Evolutionary conservation across 2,329 filamentous ascomycete species (phyloP), one percentile per base, ranked within the genome.

Genomic region (Tolypocladium inflatum): DNA sequence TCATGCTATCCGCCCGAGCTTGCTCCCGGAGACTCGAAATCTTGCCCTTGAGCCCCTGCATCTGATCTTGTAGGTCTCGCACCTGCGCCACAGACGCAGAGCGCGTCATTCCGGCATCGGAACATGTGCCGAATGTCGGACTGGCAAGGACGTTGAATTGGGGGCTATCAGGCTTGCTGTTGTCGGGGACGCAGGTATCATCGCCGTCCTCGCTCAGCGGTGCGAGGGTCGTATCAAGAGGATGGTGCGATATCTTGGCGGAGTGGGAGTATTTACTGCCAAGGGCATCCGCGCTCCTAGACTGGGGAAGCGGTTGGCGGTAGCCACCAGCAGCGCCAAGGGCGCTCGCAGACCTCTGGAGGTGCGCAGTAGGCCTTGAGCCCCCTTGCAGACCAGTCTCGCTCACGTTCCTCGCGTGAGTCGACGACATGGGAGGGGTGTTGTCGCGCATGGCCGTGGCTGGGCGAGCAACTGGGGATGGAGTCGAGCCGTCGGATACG

Each of bases 21-120:
- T 90, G 87, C 61, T 91, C 85, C 64, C 89, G 88, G 48, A 96
- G 73, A 19, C 79, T 88, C 1, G 90, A 92, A 41, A 96, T 91
- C 66, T 91, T 90, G 60, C 89, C 90, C 68, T 91, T 92, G 53
- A 96, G 78, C 56, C 89, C 90, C 58, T 88, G 86, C 82, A 96
- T 90, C 69, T 96, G 91, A 63, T 91, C 87, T 60, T 90, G 90
- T 50, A 96, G 77, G 55, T 83, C 82, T 10, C 87, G 84, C 67
- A 90, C 84, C 66, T 89, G 86, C 17, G 86, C 80, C n/a, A 85
- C 85, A 1, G 90, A 93, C 17, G 85, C 79, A 3, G 89, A 86
- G 21, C 89, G 81, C 33, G 81, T 81, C 10, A 87, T 72, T 1
- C 78, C 79, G 50, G 77, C 74, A 11, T 78, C 76, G n/a, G 67